Evolutionary conservation across 2,329 filamentous ascomycete genomes (phyloP).

Genomic region (Teratosphaeria nubilosa): DNA sequence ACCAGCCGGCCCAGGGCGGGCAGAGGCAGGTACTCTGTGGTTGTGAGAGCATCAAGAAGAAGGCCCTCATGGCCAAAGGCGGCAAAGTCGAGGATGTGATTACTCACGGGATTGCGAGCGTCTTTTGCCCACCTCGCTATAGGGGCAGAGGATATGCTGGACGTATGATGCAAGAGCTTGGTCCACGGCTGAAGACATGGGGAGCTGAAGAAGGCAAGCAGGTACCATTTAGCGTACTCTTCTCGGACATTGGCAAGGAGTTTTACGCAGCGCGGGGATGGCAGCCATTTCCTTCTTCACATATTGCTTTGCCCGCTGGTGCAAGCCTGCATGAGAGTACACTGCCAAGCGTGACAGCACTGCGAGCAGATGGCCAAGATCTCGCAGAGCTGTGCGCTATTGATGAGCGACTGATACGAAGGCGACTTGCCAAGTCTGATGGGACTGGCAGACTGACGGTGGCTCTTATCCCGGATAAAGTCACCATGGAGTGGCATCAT

Average conservation of each 20-base stretch:
- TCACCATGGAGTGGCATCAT: conserved; percentile 66
- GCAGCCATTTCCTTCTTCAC: conserved; percentile 61
- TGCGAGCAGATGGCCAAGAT: conserved; percentile 31
- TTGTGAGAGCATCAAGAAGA: conserved; percentile 48
- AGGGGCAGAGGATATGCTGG: conserved; percentile 67
- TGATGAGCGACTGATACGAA: conserved; percentile 54
- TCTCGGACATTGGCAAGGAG: conserved; percentile 72
- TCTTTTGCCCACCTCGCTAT: conserved; percentile 59
- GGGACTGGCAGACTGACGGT: conserved; percentile 38
- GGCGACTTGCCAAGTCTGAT: conserved; percentile 31
- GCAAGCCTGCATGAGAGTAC: conserved; percentile 10
- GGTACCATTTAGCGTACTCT: conserved; percentile 63
- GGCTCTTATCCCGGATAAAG: conserved; percentile 57
- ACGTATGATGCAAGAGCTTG: conserved; percentile 62
- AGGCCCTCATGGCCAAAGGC: conserved; percentile 33
- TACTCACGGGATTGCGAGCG: conserved; percentile 66
- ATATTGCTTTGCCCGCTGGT: conserved; percentile 53
- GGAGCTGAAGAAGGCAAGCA: conserved; percentile 35
- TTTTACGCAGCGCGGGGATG: conserved; percentile 75
- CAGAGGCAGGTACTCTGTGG: conserved; percentile 41
- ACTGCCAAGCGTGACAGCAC: neutral
- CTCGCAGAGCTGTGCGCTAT: conserved; percentile 51
- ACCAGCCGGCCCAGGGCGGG: conserved; percentile 26
- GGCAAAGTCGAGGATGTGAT: conserved; percentile 46
- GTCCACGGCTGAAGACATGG: conserved; percentile 43